Evolutionary conservation across 441 rosid genomes (phyloP).

Genomic region (Macaranga tanarius): DNA sequence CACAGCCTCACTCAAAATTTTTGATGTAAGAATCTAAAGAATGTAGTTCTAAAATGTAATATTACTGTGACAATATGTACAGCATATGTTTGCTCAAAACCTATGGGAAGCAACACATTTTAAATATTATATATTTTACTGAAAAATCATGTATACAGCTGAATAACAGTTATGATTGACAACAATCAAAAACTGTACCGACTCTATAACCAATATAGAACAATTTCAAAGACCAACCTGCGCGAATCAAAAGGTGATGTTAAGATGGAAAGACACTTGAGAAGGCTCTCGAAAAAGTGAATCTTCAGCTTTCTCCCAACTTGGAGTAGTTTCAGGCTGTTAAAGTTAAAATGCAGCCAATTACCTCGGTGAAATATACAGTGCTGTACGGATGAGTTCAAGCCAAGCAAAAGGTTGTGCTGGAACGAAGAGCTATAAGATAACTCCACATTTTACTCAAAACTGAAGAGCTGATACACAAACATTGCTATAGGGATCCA

Average conservation of each 20-base stretch:
- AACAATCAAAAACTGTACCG: conserved; percentile 17
- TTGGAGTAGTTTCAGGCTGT: conserved; percentile 15
- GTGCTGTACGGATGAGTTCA: conserved; percentile 18
- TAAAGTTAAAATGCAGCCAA: conserved; percentile 26
- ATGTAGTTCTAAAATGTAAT: neutral
- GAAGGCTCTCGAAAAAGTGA: conserved; percentile 14
- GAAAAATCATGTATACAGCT: conserved; percentile 26
- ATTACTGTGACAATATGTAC: conserved; percentile 6
- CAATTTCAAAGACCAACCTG: conserved; percentile 22
- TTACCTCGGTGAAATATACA: conserved; percentile 33
- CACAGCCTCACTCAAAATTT: neutral
- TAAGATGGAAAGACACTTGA: conserved; percentile 8
- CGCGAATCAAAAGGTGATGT: conserved; percentile 3
- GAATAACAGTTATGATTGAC: conserved; percentile 21
- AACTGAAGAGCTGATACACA: conserved; percentile 7
- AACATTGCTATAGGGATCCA: conserved; percentile 25
- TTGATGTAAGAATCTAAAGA: neutral
- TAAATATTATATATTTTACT: conserved; percentile 18
- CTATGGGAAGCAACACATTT: neutral
- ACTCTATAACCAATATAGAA: conserved; percentile 23
- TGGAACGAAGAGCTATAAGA: conserved; percentile 19
- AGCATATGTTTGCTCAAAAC: neutral
- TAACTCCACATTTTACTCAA: conserved; percentile 5
- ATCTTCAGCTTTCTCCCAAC: conserved; percentile 23
- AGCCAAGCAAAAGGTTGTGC: conserved; percentile 10